phyloP scores from a whole-genome alignment of 2,329 filamentous ascomycete species.

The Exophiala viscosa region DNA sequence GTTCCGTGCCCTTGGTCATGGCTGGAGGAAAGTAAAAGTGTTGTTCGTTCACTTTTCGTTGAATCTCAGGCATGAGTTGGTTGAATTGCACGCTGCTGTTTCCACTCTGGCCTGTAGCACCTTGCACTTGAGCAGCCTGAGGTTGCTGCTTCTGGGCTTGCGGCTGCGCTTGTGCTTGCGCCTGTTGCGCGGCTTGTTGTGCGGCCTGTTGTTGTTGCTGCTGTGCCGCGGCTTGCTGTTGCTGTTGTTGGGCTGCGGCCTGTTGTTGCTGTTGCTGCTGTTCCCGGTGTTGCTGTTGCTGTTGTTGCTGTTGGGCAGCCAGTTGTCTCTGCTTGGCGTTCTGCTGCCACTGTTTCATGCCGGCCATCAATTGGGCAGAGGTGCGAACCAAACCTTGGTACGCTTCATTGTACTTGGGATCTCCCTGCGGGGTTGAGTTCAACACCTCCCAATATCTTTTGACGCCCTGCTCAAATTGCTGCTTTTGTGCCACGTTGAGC shows the following conservation, averaged over 20 bases:
- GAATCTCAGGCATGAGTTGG: constrained; percentile 45
- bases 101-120: constrained; percentile 28
- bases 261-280: constrained; percentile 12
- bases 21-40: constrained; percentile 45
- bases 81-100: constrained; percentile 38
- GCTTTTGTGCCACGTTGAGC: constrained; percentile 53
- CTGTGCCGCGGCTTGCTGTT: constrained; percentile 17
- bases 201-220: constrained; percentile 1
- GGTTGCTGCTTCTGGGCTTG: constrained; percentile 5
- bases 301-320: constrained; percentile 18
- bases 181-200: constrained; percentile 4
- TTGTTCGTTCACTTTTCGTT: constrained; percentile 44
- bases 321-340: constrained; percentile 31
- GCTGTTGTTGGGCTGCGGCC: constrained; percentile 26
- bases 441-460: constrained; percentile 53
- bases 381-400: constrained; percentile 51
- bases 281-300: constrained; percentile 6
- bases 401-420: constrained; percentile 48
- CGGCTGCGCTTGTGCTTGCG: constrained; percentile 12
- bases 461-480: constrained; percentile 53
- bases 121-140: constrained; percentile 15
- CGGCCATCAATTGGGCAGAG: constrained; percentile 51
- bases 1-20: constrained; percentile 38
- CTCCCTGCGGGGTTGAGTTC: constrained; percentile 47
- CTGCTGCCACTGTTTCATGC: constrained; percentile 46